Evolutionary conservation across 1,284 basidiomycete genomes (phyloP).

Genomic region (Marasmius oreades): DNA sequence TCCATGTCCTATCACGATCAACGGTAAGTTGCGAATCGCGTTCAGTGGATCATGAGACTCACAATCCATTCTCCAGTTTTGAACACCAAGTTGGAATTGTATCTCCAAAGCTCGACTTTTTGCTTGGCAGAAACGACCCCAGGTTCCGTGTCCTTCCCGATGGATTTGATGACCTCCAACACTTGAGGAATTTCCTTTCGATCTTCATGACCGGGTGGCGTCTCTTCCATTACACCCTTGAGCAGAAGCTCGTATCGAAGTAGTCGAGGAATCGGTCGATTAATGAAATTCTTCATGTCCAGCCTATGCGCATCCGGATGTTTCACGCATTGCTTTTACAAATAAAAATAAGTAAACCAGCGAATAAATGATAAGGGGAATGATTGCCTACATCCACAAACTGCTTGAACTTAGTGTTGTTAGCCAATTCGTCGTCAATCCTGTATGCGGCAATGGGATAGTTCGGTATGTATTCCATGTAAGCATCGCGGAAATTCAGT

Average conservation of each 20-base stretch:
- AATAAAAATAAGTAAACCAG: constrained; percentile 5
- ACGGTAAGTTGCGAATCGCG: constrained; percentile 6
- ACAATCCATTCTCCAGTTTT: constrained; percentile 78
- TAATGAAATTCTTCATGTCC: constrained; percentile 86
- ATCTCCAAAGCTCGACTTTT: constrained; percentile 84
- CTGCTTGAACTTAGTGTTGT: constrained; percentile 73
- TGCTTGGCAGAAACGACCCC: constrained; percentile 80
- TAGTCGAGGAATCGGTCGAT: constrained; percentile 84
- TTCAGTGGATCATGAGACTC: constrained; percentile 26
- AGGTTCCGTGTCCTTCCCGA: constrained; percentile 82
- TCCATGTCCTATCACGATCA: constrained; percentile 72
- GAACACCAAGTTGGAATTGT: constrained; percentile 75
- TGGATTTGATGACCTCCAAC: constrained; percentile 78
- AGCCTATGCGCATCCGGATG: constrained; percentile 73
- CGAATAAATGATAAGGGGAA: neutral
- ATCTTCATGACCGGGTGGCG: constrained; percentile 74
- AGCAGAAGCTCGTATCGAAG: constrained; percentile 87
- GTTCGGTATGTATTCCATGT: constrained; percentile 89
- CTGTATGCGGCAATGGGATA: constrained; percentile 93
- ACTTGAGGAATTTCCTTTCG: constrained; percentile 76
- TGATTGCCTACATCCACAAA: constrained; percentile 72
- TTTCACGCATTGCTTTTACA: constrained; percentile 55
- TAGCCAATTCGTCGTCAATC: constrained; percentile 83
- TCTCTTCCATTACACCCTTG: constrained; percentile 72
- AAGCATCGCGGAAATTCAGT: constrained; percentile 89